phyloP scores from a whole-genome alignment of 768 basidiomycete genomes.

The Lentinula lateritia region DNA sequence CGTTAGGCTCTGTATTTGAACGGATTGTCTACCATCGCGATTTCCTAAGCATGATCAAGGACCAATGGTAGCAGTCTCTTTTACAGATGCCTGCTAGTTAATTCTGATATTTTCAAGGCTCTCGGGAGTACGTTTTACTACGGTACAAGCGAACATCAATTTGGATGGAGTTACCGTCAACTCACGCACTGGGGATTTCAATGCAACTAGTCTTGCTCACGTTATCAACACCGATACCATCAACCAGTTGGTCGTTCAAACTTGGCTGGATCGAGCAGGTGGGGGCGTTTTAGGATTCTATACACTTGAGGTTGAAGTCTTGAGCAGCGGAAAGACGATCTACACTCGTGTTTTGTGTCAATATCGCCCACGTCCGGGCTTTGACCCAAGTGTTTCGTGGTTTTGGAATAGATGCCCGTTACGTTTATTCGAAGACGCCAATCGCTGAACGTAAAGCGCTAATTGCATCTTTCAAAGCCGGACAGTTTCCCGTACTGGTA shows the following conservation, averaged over 20 bases:
- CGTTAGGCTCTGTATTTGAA: slow-evolving; percentile 85
- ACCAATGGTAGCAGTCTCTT: slow-evolving; percentile 60
- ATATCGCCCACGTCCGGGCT: slow-evolving; percentile 71
- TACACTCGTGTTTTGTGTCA: slow-evolving; percentile 89
- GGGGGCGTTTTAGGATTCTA: background rate
- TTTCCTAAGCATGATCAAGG: slow-evolving; percentile 89
- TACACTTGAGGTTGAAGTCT: slow-evolving; percentile 1
- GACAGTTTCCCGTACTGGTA: slow-evolving; percentile 78
- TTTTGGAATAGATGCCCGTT: slow-evolving; percentile 81
- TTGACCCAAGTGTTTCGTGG: slow-evolving; percentile 69
- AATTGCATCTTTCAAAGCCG: slow-evolving; percentile 61
- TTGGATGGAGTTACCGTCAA: slow-evolving; percentile 64
- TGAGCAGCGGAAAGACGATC: slow-evolving; percentile 63
- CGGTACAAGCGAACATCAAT: slow-evolving; percentile 71
- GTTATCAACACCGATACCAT: slow-evolving; percentile 77
- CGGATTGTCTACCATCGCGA: slow-evolving; percentile 89
- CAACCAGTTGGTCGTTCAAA: slow-evolving; percentile 71
- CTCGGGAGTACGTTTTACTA: slow-evolving; percentile 80
- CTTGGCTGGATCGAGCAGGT: slow-evolving; percentile 88
- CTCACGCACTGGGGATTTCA: slow-evolving; percentile 74
- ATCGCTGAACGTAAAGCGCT: slow-evolving; percentile 56
- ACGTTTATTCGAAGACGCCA: slow-evolving; percentile 68
- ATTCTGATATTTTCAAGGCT: slow-evolving; percentile 43
- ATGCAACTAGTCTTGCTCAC: slow-evolving; percentile 67
- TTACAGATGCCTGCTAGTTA: slow-evolving; percentile 9